A percentile compares a stretch with the other conserved stretches of the same genome.
phyloP scores from a whole-genome alignment of 2,329 filamentous ascomycete species.

The Xylaria multiplex region DNA sequence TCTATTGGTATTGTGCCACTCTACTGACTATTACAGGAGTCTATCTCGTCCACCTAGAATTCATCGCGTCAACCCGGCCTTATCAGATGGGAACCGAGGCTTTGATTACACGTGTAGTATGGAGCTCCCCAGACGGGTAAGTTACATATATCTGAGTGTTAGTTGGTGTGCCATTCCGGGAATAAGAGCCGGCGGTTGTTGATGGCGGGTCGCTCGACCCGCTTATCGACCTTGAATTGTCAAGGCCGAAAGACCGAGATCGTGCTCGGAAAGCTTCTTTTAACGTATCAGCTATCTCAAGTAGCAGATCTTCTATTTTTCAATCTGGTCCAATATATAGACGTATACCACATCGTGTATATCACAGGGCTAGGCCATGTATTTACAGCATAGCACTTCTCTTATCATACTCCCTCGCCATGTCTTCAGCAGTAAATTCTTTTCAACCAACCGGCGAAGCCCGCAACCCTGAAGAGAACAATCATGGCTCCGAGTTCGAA shows the following conservation, averaged over 20 bases:
- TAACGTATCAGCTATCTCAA: background rate
- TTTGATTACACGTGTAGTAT: background rate
- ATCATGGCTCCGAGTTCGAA: slow-evolving; percentile 28
- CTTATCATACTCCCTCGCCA: background rate
- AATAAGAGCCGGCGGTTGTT: slow-evolving; percentile 30
- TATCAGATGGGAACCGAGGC: background rate
- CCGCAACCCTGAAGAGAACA: slow-evolving; percentile 16
- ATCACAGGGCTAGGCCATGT: background rate
- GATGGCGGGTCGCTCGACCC: slow-evolving; percentile 25
- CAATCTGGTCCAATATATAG: background rate
- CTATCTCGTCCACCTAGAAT: background rate
- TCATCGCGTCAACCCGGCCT: background rate
- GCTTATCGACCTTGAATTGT: slow-evolving; percentile 18
- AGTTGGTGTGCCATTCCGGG: slow-evolving; percentile 4
- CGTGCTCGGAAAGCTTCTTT: background rate
- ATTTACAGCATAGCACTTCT: background rate
- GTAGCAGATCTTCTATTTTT: background rate
- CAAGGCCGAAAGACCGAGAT: slow-evolving; percentile 33
- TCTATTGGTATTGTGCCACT: background rate
- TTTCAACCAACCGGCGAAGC: slow-evolving; percentile 6
- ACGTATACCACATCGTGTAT: background rate
- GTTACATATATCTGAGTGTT: background rate
- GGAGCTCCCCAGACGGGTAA: slow-evolving; percentile 23
- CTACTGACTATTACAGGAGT: background rate
- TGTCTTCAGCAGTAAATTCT: slow-evolving; percentile 11